Evolutionary conservation across 2,329 filamentous ascomycete genomes (phyloP).

Genomic region (Monilinia vaccinii-corymbosi): DNA sequence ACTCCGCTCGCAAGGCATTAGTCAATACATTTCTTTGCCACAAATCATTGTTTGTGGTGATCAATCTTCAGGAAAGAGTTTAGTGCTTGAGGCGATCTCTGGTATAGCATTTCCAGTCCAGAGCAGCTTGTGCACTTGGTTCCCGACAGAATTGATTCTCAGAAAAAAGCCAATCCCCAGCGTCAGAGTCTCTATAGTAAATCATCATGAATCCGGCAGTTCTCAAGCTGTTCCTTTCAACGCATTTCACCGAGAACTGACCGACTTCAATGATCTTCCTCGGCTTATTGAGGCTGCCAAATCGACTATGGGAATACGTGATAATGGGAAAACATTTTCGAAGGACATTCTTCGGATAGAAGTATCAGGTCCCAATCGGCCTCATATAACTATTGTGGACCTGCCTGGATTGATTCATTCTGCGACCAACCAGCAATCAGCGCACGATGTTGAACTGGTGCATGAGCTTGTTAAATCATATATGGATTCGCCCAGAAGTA

Average conservation of each 20-base stretch:
- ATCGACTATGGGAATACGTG: slow-evolving; percentile 12
- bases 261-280: slow-evolving; percentile 16
- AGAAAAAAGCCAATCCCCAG: slow-evolving; percentile 18
- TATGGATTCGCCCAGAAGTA: slow-evolving; percentile 45
- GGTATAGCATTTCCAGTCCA: slow-evolving; percentile 33
- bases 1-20: slow-evolving; percentile 24
- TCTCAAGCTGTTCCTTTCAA: slow-evolving; percentile 13
- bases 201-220: slow-evolving; percentile 13
- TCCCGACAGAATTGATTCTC: slow-evolving; percentile 35
- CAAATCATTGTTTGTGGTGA: slow-evolving; percentile 34
- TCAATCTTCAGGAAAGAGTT: slow-evolving; percentile 32
- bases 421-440: slow-evolving; percentile 36
- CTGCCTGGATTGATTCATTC: slow-evolving; percentile 46
- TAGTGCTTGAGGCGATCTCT: slow-evolving; percentile 31
- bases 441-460: slow-evolving; percentile 37
- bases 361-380: slow-evolving; percentile 28
- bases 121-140: slow-evolving; percentile 35
- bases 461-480: slow-evolving; percentile 39
- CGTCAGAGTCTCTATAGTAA: slow-evolving; percentile 18
- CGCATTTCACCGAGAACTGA: slow-evolving; percentile 17
- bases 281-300: slow-evolving; percentile 20
- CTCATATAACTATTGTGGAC: slow-evolving; percentile 49
- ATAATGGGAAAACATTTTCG: slow-evolving; percentile 24
- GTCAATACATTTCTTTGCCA: slow-evolving; percentile 24
- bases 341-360: slow-evolving; percentile 19